Conservation (phyloP, 2,329 filamentous ascomycete species). For the Aspergillus pseudoglaucus region DNA sequence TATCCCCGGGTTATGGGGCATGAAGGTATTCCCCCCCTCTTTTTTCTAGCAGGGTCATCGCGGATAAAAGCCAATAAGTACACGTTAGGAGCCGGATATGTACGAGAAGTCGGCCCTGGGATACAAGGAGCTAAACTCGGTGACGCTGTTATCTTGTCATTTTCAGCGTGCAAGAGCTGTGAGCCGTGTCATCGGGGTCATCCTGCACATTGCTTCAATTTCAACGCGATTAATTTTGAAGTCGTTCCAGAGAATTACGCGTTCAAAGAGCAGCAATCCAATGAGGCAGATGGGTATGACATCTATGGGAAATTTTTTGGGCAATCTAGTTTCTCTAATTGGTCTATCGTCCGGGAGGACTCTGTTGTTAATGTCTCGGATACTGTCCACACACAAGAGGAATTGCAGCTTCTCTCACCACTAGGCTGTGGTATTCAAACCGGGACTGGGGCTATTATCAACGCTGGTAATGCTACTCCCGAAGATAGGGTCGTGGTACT, state of each 20-base stretch:
- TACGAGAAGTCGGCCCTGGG: slow-evolving; percentile 38
- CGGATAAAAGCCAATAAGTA: background rate
- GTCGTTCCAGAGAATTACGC: background rate
- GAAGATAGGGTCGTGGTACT: slow-evolving; percentile 37
- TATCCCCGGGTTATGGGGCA: slow-evolving; percentile 49
- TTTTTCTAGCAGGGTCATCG: background rate
- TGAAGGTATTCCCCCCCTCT: slow-evolving; percentile 36
- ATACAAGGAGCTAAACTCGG: slow-evolving; percentile 38
- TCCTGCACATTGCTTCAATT: slow-evolving; percentile 45
- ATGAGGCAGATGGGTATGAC: slow-evolving; percentile 6
- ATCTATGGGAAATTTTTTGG: slow-evolving; percentile 44
- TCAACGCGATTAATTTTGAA: slow-evolving; percentile 39
- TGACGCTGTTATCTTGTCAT: slow-evolving; percentile 45
- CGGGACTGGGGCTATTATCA: slow-evolving; percentile 37
- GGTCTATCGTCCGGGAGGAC: slow-evolving; percentile 34
- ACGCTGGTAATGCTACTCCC: slow-evolving; percentile 29
- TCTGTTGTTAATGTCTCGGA: slow-evolving; percentile 38
- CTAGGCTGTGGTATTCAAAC: slow-evolving; percentile 45
- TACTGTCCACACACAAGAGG: slow-evolving; percentile 24
- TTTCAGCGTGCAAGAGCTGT: slow-evolving; percentile 43
- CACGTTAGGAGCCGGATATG: slow-evolving; percentile 38
- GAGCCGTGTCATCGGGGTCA: slow-evolving; percentile 42
- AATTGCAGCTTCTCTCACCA: slow-evolving; percentile 38
- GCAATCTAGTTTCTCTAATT: slow-evolving; percentile 40
- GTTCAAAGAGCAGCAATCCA: background rate